Base-by-base conservation (phyloP, 2,329 filamentous ascomycete genomes). In the Fusarium bactridioides region DNA sequence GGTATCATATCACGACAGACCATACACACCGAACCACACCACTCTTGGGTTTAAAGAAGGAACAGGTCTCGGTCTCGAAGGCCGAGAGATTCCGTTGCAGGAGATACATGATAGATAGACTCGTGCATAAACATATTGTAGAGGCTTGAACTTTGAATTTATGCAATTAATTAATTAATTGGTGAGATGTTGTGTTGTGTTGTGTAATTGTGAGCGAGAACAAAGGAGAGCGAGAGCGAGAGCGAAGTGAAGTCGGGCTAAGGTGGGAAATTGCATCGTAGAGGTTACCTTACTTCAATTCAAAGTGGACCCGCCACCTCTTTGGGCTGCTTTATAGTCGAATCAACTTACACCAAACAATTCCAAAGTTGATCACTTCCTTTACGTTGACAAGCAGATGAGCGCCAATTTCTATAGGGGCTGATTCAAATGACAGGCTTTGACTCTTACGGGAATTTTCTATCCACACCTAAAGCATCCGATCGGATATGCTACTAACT, bases 291-390 rank as follows among this genome's bases (percentile, higher is more conserved):
- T 33, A 33, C 13, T 33, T 33, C 31, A 33, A 33, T 33, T 15
- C 31, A 37, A 27, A 40, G 27, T 48, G 38, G 60, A 64, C 43
- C 66, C 66, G 40, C 37, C 56, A 67, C 70, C 69, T 72, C 69
- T 73, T 67, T 55, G 65, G 48, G 66, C 16, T 45, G 27, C 29
- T 38, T 41, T 29, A 48, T 29, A 48, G 51, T 47, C 63, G 48
- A 68, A 62, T 67, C 66, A 68, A 63, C 66, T 69, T 69, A 62
- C 50, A 67, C 65, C 33, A 31, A 64, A 38, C 38, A 51, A 53
- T 38, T 18, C 37, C 29, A 35, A 40, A 67, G 40, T 40, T 53
- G 62, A 51, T 68, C 54, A 50, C 27, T 65, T 65, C 47, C 35
- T 35, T n/a, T 35, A n/a, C 13, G 18, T 38, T n/a, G 31, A 25